Base-by-base conservation (phyloP, 345 rosid species). In the Aquilaria yunnanensis region DNA sequence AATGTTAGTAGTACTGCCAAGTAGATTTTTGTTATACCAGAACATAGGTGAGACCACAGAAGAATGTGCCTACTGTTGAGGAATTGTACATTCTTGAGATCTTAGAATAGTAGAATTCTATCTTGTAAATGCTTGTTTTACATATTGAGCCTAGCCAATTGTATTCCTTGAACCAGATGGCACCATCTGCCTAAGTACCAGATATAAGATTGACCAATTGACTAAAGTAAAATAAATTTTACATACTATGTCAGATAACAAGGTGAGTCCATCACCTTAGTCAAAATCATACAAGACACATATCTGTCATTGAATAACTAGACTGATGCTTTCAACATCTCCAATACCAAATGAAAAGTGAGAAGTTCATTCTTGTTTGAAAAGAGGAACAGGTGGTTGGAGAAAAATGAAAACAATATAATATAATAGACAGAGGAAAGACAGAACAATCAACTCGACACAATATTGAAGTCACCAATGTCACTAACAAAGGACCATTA, bases 61-160 rank as follows among this genome's bases (percentile, higher is more conserved):
- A 14, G 85, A 52, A 60, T 80, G 81, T 41, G 81, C 72, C 31
- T 70, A 61, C 66, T 80, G 87, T 46, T 78, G 74, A 71, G 84
- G 68, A 72, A 80, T 32, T n/a, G 77, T 29, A 65, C 81, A 84
- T 31, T 87, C 89, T 73, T 87, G 90, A 64, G 78, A 70, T 60
- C 95, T 90, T 67, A 83, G 52, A 75, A 85, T 73, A 14, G 85
- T 85, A 0, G 95, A 83, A 63, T 80, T 83, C 0, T 88, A 78
- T 62, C 89, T 74, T 81, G 85, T 60, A 56, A 85, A 84, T 2
- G 83, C 74, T 54, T 90, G 77, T 10, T 90, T 56, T 64, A 75
- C 80, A 65, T 85, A 73, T 69, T 72, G 94, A 60, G 87, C 69
- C 53, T 84, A 81, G 69, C 85, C 82, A 49, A 83, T 76, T 4